phyloP scores from a whole-genome alignment of 768 basidiomycete species.

The Tricholoma sp. region DNA sequence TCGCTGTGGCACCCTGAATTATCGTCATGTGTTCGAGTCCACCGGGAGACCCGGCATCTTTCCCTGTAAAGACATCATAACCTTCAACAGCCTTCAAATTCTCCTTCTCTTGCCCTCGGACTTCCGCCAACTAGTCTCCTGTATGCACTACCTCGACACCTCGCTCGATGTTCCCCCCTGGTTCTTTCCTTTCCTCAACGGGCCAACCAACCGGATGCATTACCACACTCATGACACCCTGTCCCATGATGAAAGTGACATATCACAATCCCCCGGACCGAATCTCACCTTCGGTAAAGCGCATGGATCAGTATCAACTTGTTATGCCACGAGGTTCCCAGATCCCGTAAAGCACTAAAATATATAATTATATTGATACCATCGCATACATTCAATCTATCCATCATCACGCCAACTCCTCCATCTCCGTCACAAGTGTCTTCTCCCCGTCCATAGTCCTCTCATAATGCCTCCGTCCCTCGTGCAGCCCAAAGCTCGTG shows the following conservation, averaged over 20 bases:
- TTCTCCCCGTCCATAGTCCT: conserved; percentile 50
- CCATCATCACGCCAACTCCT: conserved; percentile 49
- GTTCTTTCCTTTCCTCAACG: not conserved
- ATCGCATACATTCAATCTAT: too few relatives aligned
- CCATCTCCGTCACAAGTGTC: conserved; percentile 45
- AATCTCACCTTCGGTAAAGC: not conserved
- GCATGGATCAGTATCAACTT: not conserved
- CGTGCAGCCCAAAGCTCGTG: conserved; percentile 66
- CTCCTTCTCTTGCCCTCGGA: too few relatives aligned
- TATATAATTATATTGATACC: not conserved
- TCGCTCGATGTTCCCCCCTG: not conserved
- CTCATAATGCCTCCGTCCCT: conserved; percentile 75
- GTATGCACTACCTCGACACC: too few relatives aligned
- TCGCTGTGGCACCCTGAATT: too few relatives aligned
- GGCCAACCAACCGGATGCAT: not conserved
- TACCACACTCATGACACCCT: not conserved
- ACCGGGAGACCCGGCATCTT: too few relatives aligned
- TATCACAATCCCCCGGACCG: not conserved
- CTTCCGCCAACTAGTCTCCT: too few relatives aligned
- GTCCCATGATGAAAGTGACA: not conserved
- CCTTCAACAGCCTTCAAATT: too few relatives aligned
- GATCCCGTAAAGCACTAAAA: not conserved
- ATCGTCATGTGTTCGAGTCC: too few relatives aligned
- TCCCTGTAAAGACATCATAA: too few relatives aligned
- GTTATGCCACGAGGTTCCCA: not conserved